Conservation (phyloP, 257 asterid genomes). For the Ilex asprella region DNA sequence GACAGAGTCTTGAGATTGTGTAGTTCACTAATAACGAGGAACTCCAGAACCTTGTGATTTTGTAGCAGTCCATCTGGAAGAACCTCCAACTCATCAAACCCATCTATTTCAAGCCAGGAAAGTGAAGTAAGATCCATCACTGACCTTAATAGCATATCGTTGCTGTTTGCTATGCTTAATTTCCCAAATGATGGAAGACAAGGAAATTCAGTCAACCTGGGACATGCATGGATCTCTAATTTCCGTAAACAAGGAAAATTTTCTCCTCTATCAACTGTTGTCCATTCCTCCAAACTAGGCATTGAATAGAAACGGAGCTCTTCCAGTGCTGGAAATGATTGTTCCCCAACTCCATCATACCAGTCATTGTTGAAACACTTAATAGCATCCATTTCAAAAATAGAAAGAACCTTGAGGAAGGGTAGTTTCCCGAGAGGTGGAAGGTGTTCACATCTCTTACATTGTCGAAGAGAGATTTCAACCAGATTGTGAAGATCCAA, state of each 20-base stretch:
- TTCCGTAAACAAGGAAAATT: no score
- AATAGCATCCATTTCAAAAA: no score
- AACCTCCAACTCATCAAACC: neutral
- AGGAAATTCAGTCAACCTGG: no score
- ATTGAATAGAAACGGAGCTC: neutral
- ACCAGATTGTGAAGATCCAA: neutral
- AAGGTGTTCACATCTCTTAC: neutral
- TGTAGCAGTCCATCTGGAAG: neutral
- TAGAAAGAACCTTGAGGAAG: no score
- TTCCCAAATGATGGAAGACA: neutral
- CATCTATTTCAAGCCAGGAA: neutral
- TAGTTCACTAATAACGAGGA: neutral
- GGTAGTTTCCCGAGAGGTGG: no score
- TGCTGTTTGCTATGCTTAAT: neutral
- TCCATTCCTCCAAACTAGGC: neutral
- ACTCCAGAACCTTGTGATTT: neutral
- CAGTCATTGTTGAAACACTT: neutral
- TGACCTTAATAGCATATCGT: neutral
- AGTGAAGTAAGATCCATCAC: neutral
- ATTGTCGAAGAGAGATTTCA: neutral
- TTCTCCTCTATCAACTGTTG: no score
- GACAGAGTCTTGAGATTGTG: neutral
- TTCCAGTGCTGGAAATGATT: neutral
- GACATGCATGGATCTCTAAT: no score
- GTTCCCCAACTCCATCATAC: neutral